These are phyloP conservation scores for Apiotrichum sp. DNA, from an alignment of 1,284 basidiomycete genomes.

Conservation along the genomic window DNA sequence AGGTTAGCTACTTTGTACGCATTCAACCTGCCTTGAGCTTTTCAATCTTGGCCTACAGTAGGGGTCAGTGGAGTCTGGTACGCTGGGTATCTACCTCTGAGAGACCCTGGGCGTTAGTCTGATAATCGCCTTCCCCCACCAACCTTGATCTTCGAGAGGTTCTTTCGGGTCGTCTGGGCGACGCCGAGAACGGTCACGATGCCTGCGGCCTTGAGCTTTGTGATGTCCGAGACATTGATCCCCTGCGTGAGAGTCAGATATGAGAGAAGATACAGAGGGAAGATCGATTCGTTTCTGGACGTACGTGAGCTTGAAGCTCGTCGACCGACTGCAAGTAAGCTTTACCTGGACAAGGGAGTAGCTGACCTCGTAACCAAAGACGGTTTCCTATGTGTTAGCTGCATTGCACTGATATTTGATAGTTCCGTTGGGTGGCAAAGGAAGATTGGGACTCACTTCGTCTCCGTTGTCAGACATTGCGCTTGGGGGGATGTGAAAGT, in stretches of 20 bases:
- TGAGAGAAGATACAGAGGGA: not conserved
- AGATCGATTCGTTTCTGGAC: not conserved
- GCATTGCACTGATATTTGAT: too few relatives aligned
- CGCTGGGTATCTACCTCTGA: slow-evolving; percentile 26
- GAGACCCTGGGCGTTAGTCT: slow-evolving; percentile 24
- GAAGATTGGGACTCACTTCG: slow-evolving; percentile 18
- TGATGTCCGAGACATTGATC: slow-evolving; percentile 87
- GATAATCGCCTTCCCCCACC: too few relatives aligned
- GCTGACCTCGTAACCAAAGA: slow-evolving; percentile 21
- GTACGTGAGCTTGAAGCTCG: slow-evolving; percentile 77
- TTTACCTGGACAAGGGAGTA: rapidly evolving
- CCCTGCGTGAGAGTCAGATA: slow-evolving; percentile 53
- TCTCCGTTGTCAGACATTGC: slow-evolving; percentile 33
- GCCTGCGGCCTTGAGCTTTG: slow-evolving; percentile 71
- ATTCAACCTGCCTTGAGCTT: slow-evolving; percentile 69
- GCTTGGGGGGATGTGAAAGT: too few relatives aligned
- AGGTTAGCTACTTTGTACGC: not conserved
- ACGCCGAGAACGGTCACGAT: slow-evolving; percentile 52
- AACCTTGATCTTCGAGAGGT: slow-evolving; percentile 86
- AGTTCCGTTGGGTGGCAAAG: not conserved
- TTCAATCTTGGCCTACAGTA: slow-evolving; percentile 70
- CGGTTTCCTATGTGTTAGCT: slow-evolving; percentile 1
- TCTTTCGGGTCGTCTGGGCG: slow-evolving; percentile 66
- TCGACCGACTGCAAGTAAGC: slow-evolving; percentile 60
- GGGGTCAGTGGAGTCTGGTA: too few relatives aligned